Base-by-base conservation (phyloP, 2,329 filamentous ascomycete species). In the Colletotrichum phormii region DNA sequence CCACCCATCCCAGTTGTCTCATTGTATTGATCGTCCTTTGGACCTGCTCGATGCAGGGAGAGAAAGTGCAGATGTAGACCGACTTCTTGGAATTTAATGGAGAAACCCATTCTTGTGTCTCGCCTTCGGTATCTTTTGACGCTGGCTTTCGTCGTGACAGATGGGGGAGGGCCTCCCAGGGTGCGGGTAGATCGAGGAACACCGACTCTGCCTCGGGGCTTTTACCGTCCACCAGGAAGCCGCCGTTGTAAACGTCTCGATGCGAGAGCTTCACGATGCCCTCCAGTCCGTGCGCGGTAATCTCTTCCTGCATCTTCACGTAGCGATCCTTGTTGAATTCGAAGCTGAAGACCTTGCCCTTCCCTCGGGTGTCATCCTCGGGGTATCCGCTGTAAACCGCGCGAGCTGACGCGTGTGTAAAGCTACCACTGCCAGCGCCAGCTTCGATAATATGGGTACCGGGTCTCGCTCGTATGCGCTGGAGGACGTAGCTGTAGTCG, bases 11-110 rank as follows among this genome's bases (percentile, higher is more conserved):
- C 7, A 95, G 85, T 49, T 91, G 89, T 66, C 96, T 92, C 82
- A 99, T 88, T 13, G 90, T 90, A 12, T 94, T 92, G 66, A 98
- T 92, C 0, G 97, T 98, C 68, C 92, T 90, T 65, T 93, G 95
- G 26, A 97, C 96, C 84, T 99, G 97, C 83, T 99, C 97, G 76
- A 99, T 97, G 82, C 97, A 99, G 0, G 97, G 97, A 1, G 94
- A 97, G 84, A 99, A 99, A 0, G 95, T 97, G 85, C 97, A 99
- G 67, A 99, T 89, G 79, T 97, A 89, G 1, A 92, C 90, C 5
- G 93, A 89, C 54, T 89, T 88, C n/a, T 88, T 87, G 0, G 94
- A 91, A 76, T 97, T 92, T 12, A 98, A 87, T 0, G 90, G 87
- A 0, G 90, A 92, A 18, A 87, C 80, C 84, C 88, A 91, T 54